A percentile compares a stretch with the other conserved stretches of the same genome.
These are phyloP conservation scores for Aspergillus arachidicola DNA, from an alignment of 2,329 filamentous ascomycete species.

Conservation along the genomic window DNA sequence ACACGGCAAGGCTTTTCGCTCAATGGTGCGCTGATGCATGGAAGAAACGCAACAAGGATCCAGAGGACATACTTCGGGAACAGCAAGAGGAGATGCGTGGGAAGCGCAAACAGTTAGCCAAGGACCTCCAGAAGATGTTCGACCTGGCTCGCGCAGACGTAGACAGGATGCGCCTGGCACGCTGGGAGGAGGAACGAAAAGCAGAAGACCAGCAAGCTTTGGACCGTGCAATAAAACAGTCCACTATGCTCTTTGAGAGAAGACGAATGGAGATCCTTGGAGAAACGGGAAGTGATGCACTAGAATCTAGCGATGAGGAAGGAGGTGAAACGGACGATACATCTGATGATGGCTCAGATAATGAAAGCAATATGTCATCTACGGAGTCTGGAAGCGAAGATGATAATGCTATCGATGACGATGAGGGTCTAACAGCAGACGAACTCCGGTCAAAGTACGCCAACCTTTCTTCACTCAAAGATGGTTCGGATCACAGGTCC, in stretches of 20 bases:
- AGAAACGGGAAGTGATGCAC: constrained; percentile 66
- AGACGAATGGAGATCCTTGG: constrained; percentile 48
- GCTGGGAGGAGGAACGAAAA: constrained; percentile 61
- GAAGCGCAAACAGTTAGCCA: constrained; percentile 72
- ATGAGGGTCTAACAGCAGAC: constrained; percentile 50
- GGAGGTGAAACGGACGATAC: constrained; percentile 29
- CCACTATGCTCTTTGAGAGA: constrained; percentile 53
- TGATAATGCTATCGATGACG: constrained; percentile 42
- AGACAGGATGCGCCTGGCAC: constrained; percentile 56
- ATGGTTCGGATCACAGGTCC: constrained; percentile 27
- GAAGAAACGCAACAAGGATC: constrained; percentile 45
- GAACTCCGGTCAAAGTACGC: constrained; percentile 52
- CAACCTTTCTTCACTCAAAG: constrained; percentile 35
- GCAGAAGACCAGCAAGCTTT: constrained; percentile 55
- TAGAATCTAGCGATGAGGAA: constrained; percentile 65
- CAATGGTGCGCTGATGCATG: constrained; percentile 50
- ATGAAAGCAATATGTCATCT: constrained; percentile 55
- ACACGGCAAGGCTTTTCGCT: constrained; percentile 77
- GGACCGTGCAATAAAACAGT: constrained; percentile 56
- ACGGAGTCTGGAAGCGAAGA: constrained; percentile 47
- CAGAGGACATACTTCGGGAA: constrained; percentile 80
- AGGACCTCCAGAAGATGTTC: constrained; percentile 65
- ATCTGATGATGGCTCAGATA: constrained; percentile 61
- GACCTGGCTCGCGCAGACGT: constrained; percentile 61
- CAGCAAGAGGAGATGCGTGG: constrained; percentile 67